Evolutionary conservation across 2,329 filamentous ascomycete species (phyloP), one percentile per base, ranked within the genome.

Genomic region (Capronia americana): DNA sequence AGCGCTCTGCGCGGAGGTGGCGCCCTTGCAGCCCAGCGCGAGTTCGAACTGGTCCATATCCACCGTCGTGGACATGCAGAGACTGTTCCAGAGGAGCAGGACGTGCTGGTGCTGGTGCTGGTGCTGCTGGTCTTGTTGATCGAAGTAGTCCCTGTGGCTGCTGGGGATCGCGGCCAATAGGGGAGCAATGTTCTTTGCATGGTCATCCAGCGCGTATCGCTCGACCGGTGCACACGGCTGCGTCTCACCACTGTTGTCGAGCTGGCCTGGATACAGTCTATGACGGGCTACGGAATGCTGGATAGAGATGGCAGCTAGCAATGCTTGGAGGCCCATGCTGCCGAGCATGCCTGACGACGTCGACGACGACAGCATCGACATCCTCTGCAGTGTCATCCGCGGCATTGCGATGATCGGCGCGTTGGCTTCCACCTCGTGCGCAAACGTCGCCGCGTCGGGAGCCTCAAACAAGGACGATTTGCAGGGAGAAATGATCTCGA

Each of bases 1-100:
- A 1, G 83, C 82, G 6, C 24, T 50, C 10, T 32, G 44, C 10
- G 56, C 24, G 2, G 57, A 23, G 4, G 23, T 44, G 14, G 61
- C 44, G 23, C 48, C 62, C 20, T 30, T 55, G 12, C 56, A 20
- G 23, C 62, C 62, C n/a, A 46, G 54, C 14, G 62, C 62, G 20
- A 48, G 58, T 32, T 64, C 55, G 44, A 64, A 24, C 11, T 46
- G 55, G 38, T 64, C 61, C 12, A 64, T 34, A 26, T 64, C 61
- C 23, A 54, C 61, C 6, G 26, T 24, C 8, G 54, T 23, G 23
- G 58, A 26, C 23, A 64, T 44, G 46, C 61, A 58, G n/a, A 64
- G 61, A 41, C 58, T 30, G n/a, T 64, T 58, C 61, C 61, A 64
- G 17, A 34, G 14, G 4, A 64, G 44, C 34, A 11, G 46, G 20